Evolutionary conservation across 495 filamentous ascomycete genomes (phyloP).

Genomic region (Barbatosphaeria neglecta): DNA sequence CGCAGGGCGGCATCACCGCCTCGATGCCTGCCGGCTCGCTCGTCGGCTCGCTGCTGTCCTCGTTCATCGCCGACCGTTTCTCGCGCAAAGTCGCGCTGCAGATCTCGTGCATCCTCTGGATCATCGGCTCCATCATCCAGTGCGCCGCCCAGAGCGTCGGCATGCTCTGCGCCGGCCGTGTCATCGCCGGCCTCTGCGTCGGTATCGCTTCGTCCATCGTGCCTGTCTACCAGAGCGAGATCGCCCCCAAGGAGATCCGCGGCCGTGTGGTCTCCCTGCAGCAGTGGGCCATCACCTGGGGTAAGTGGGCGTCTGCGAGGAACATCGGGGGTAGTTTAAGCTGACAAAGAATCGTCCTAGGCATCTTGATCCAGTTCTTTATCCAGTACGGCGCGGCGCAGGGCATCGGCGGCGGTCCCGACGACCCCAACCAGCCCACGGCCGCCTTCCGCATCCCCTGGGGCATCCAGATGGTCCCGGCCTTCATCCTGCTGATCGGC

Average conservation of each 20-base stretch:
- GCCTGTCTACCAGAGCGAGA: constrained; percentile 70
- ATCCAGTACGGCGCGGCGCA: constrained; percentile 61
- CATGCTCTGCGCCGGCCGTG: constrained; percentile 57
- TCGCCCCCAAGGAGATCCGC: constrained; percentile 67
- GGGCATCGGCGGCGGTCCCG: constrained; percentile 42
- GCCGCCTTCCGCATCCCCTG: constrained; percentile 63
- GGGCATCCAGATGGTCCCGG: constrained; percentile 63
- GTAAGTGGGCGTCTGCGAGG: constrained; percentile 12
- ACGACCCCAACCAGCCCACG: constrained; percentile 42
- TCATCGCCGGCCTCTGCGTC: constrained; percentile 60
- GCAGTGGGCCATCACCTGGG: constrained; percentile 73
- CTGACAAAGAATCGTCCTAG: too few species aligned
- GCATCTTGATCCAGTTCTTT: constrained; percentile 42
- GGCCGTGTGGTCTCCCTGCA: constrained; percentile 58
- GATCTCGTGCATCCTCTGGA: constrained; percentile 60
- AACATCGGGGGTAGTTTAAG: not conserved
- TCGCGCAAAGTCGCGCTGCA: constrained; percentile 61
- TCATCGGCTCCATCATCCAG: constrained; percentile 53
- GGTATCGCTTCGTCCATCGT: constrained; percentile 66
- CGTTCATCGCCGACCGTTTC: constrained; percentile 55
- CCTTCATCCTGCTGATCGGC: constrained; percentile 49
- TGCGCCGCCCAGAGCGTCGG: constrained; percentile 47
- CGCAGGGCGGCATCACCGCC: constrained; percentile 52
- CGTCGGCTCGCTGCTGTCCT: constrained; percentile 53
- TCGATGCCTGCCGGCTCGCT: constrained; percentile 71